These are phyloP conservation scores for Hippophae rhamnoides DNA, from an alignment of 306 rosid genomes.

Conservation along the genomic window DNA sequence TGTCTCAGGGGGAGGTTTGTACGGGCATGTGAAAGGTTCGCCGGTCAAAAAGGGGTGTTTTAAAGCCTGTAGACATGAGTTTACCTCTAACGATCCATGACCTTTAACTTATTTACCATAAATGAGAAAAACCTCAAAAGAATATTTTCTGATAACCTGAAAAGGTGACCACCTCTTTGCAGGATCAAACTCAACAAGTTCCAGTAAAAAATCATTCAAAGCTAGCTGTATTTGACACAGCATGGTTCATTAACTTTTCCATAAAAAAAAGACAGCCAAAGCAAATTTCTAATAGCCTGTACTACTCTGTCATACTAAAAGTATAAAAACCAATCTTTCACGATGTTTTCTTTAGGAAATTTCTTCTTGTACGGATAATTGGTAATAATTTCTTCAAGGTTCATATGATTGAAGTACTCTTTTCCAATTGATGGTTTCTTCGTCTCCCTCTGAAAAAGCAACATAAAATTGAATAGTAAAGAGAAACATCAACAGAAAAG, in stretches of 20 bases:
- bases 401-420: slow-evolving; percentile 81
- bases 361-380: slow-evolving; percentile 87
- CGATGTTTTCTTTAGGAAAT: slow-evolving; percentile 68
- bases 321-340: slow-evolving; percentile 52
- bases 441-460: slow-evolving; percentile 64
- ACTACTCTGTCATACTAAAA: not conserved
- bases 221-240: slow-evolving; percentile 44
- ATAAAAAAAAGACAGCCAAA: slow-evolving; percentile 5
- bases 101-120: slow-evolving; percentile 15
- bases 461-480: not conserved
- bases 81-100: slow-evolving; percentile 24
- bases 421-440: slow-evolving; percentile 89
- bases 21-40: slow-evolving; percentile 88
- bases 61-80: slow-evolving; percentile 65
- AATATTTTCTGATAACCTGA: slow-evolving; percentile 48
- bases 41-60: slow-evolving; percentile 98
- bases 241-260: slow-evolving; percentile 21
- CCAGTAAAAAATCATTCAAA: slow-evolving; percentile 85
- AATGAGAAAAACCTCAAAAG: not conserved
- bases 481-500: slow-evolving; percentile 5
- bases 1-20: slow-evolving; percentile 74
- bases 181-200: slow-evolving; percentile 95
- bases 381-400: slow-evolving; percentile 81
- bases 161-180: slow-evolving; percentile 97
- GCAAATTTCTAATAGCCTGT: not conserved